These are phyloP conservation scores for Nicotiana noctiflora DNA, from an alignment of 257 asterid species.

Conservation along the genomic window DNA sequence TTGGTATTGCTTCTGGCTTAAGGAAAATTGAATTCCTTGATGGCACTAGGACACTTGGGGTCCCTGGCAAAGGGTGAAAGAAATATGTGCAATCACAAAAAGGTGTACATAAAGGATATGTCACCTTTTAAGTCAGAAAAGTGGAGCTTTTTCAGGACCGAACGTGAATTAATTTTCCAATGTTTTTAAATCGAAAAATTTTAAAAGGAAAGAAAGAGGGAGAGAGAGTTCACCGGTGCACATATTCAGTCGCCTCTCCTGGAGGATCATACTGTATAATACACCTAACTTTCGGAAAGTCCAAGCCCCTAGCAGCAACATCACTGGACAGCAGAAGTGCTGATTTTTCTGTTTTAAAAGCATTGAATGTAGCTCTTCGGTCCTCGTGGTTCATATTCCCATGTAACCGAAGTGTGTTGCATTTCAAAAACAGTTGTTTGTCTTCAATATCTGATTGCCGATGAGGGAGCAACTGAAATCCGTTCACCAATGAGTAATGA, in stretches of 20 bases:
- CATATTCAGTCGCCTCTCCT: constrained; percentile 98
- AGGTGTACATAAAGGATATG: not conserved
- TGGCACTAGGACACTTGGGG: not conserved
- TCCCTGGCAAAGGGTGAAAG: not conserved
- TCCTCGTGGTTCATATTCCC: constrained; percentile 90
- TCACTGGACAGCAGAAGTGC: constrained; percentile 88
- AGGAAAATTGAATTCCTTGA: not conserved
- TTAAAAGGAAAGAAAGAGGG: not conserved
- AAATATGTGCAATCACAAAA: not conserved
- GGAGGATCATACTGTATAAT: constrained; percentile 98
- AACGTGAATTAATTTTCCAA: not conserved
- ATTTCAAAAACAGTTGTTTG: constrained; percentile 46
- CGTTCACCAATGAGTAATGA: constrained; percentile 58
- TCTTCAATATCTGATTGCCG: constrained; percentile 43
- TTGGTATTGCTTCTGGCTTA: not conserved
- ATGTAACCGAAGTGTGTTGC: constrained; percentile 73
- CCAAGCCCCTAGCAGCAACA: constrained; percentile 96
- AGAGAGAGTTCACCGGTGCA: constrained; percentile 65
- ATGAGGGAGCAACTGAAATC: constrained; percentile 49
- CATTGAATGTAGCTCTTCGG: constrained; percentile 72
- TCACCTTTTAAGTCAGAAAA: not conserved
- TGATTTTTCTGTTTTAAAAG: constrained; percentile 72
- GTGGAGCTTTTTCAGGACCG: not conserved
- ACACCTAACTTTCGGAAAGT: constrained; percentile 90
- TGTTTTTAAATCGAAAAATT: not conserved